phyloP scores from a whole-genome alignment of 2,329 filamentous ascomycete genomes.

The Calycina herbarum region DNA sequence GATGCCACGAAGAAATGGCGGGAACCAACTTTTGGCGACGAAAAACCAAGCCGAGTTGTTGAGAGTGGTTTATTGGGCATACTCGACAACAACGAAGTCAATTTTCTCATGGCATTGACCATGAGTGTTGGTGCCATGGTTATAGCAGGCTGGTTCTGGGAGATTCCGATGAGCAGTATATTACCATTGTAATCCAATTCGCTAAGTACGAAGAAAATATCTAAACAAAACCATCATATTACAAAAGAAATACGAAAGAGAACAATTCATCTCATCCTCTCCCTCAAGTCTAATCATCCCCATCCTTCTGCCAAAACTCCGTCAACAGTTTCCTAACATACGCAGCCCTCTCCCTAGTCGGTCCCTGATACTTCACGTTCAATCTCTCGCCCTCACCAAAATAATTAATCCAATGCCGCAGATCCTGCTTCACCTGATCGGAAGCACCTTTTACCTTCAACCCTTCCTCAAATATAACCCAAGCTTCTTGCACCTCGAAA shows the following conservation, averaged over 20 bases:
- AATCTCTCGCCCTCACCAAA: not conserved
- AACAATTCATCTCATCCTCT: not conserved
- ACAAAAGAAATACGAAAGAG: not conserved
- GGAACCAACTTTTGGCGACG: constrained; percentile 53
- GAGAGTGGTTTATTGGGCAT: constrained; percentile 69
- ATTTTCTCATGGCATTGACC: constrained; percentile 81
- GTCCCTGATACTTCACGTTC: not conserved
- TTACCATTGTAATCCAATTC: constrained; percentile 20
- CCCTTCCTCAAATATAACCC: not conserved
- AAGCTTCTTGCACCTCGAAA: not conserved
- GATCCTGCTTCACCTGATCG: not conserved
- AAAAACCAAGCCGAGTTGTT: constrained; percentile 50
- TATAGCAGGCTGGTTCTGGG: constrained; percentile 61
- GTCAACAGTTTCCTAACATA: not conserved
- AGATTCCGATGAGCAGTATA: constrained; percentile 50
- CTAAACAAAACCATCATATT: not conserved
- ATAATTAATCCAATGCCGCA: not conserved
- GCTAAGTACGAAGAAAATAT: not conserved
- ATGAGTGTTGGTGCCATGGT: constrained; percentile 81
- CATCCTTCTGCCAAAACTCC: not conserved
- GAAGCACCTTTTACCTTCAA: not conserved
- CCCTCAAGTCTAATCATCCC: not conserved
- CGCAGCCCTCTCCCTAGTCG: not conserved
- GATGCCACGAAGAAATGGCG: constrained; percentile 51
- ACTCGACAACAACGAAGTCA: constrained; percentile 94